A percentile compares a stretch with the other conserved stretches of the same genome.
Evolutionary conservation across 2,329 filamentous ascomycete genomes (phyloP).

Genomic region (Aspergillus novofumigatus): DNA sequence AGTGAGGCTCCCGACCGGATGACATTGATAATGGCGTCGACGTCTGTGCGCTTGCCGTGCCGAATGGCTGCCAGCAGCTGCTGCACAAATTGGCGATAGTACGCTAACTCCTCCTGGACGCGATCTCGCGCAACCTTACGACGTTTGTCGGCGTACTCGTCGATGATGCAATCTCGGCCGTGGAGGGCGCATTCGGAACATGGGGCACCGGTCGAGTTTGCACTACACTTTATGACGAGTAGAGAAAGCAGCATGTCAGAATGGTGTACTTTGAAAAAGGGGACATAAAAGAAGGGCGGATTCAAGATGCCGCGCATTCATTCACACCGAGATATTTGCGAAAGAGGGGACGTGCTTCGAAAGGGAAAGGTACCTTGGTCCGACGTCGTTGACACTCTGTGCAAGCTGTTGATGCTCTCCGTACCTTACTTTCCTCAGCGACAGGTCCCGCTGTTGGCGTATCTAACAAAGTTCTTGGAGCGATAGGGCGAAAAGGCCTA

Average conservation of each 20-base stretch:
- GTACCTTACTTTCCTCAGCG: slow-evolving; percentile 30
- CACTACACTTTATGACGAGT: slow-evolving; percentile 25
- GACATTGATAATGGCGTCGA: slow-evolving; percentile 23
- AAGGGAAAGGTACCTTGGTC: slow-evolving; percentile 29
- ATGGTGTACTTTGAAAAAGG: not conserved
- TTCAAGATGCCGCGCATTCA: not conserved
- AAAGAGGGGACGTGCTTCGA: not conserved
- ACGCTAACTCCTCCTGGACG: slow-evolving; percentile 27
- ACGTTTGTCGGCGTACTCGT: slow-evolving; percentile 33
- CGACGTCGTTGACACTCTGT: slow-evolving; percentile 35
- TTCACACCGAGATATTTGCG: not conserved
- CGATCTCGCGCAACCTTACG: slow-evolving; percentile 31
- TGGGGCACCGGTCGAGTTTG: slow-evolving; percentile 19
- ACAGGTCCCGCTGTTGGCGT: slow-evolving; percentile 12
- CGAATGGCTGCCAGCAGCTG: slow-evolving; percentile 26
- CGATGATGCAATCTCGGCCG: slow-evolving; percentile 30
- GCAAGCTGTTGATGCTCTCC: slow-evolving; percentile 35
- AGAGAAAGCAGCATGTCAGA: slow-evolving; percentile 8
- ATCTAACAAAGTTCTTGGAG: slow-evolving; percentile 23
- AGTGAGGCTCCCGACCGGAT: slow-evolving; percentile 22
- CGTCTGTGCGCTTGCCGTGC: slow-evolving; percentile 11
- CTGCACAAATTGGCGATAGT: slow-evolving; percentile 24
- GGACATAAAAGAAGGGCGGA: not conserved
- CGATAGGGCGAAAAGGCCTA: slow-evolving; percentile 28
- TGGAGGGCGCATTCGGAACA: slow-evolving; percentile 34